Conservation (phyloP, 2,329 filamentous ascomycete species). For the Colletotrichum sp. region DNA sequence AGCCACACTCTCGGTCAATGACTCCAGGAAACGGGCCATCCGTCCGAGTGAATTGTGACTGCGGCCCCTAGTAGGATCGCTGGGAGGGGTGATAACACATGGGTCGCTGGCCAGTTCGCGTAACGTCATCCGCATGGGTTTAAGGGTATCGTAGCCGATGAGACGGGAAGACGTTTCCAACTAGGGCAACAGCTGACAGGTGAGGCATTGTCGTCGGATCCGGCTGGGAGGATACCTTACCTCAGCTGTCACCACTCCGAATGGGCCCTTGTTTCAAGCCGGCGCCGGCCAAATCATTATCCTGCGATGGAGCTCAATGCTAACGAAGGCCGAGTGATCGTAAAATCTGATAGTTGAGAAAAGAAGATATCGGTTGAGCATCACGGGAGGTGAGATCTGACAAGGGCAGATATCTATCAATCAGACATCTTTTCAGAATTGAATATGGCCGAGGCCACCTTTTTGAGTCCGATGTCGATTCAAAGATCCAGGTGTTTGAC, state of each 20-base stretch:
- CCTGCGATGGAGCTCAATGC: background rate
- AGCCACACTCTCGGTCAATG: background rate
- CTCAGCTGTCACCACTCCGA: background rate
- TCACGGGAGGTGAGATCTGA: background rate
- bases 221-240: background rate
- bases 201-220: background rate
- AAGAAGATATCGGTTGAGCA: background rate
- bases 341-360: background rate
- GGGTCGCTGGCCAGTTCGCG: background rate
- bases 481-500: background rate
- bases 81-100: background rate
- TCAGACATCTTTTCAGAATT: background rate
- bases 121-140: background rate
- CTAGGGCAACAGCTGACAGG: background rate
- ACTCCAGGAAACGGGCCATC: background rate
- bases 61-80: background rate
- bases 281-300: background rate
- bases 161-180: background rate
- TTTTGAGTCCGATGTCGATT: background rate
- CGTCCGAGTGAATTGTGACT: background rate
- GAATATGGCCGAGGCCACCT: background rate
- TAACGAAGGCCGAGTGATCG: background rate
- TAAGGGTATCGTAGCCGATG: background rate
- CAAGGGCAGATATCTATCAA: background rate
- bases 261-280: background rate